Evolutionary conservation across 2,329 filamentous ascomycete genomes (phyloP).

Genomic region (Botrytis sinoallii): DNA sequence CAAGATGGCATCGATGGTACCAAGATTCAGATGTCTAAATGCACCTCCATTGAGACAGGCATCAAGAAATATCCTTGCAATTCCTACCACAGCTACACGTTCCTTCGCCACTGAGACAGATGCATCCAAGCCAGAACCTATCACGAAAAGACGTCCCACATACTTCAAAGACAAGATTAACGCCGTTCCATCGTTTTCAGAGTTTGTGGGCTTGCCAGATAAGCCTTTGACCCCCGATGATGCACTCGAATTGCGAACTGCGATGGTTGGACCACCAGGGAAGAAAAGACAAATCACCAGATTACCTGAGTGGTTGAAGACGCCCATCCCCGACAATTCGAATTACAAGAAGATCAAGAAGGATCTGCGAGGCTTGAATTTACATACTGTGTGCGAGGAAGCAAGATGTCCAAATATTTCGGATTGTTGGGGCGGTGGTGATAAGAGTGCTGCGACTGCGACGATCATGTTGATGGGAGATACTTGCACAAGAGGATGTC

Average conservation of each 20-base stretch:
- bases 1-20: conserved; percentile 30
- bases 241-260: conserved; percentile 58
- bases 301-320: conserved; percentile 93
- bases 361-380: conserved; percentile 80
- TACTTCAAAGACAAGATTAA: conserved; percentile 40
- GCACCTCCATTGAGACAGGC: conserved; percentile 31
- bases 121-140: conserved; percentile 26
- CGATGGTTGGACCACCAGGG: conserved; percentile 61
- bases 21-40: conserved; percentile 35
- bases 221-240: conserved; percentile 49
- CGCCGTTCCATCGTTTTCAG: conserved; percentile 53
- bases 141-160: conserved; percentile 35
- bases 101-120: conserved; percentile 36
- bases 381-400: conserved; percentile 98
- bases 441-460: conserved; percentile 86
- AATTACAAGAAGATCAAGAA: conserved; percentile 96
- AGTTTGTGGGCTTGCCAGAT: conserved; percentile 51
- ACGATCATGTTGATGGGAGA: conserved; percentile 99
- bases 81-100: conserved; percentile 27
- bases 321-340: conserved; percentile 76
- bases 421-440: conserved; percentile 92
- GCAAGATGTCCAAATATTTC: conserved; percentile 96
- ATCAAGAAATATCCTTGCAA: conserved; percentile 25
- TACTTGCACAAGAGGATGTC: conserved; percentile 92
- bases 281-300: conserved; percentile 66